Conservation (phyloP, 139 green algal species). For the Chlamydomonas urium region DNA sequence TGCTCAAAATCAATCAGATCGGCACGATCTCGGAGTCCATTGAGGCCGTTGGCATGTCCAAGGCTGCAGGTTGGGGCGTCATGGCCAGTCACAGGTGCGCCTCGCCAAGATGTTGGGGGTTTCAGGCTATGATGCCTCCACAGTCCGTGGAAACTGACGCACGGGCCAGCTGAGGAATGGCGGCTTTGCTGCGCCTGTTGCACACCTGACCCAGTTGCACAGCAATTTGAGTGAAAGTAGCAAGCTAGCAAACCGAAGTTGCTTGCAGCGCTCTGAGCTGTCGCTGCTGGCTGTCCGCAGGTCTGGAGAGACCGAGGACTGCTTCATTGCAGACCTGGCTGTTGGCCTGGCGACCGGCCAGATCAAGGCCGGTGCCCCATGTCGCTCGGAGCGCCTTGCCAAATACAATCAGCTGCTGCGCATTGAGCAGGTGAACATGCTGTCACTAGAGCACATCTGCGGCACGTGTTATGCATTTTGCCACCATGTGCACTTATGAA, state of each 20-base stretch:
- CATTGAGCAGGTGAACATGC: slow-evolving; percentile 71
- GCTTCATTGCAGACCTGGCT: slow-evolving; percentile 96
- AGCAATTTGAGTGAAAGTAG: too few species aligned
- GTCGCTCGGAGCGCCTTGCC: slow-evolving; percentile 87
- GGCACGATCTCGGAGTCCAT: slow-evolving; percentile 94
- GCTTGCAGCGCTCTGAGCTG: too few species aligned
- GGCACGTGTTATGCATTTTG: neutral
- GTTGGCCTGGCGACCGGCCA: slow-evolving; percentile 95
- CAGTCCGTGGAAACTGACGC: too few species aligned
- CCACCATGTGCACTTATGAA: neutral
- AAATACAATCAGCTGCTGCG: slow-evolving; percentile 99
- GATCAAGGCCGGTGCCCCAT: slow-evolving; percentile 99
- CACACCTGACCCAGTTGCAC: too few species aligned
- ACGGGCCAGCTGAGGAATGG: too few species aligned
- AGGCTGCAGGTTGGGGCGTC: slow-evolving; percentile 94
- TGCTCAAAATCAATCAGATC: slow-evolving; percentile 99
- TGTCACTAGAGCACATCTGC: neutral
- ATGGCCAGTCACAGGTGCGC: slow-evolving; percentile 86
- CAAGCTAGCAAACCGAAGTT: too few species aligned
- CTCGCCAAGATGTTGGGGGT: too few species aligned
- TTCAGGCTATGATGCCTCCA: too few species aligned
- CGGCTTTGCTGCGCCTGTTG: too few species aligned
- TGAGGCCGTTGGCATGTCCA: slow-evolving; percentile 86
- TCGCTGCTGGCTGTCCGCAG: neutral
- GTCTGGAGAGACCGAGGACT: slow-evolving; percentile 71